Evolutionary conservation across 495 filamentous ascomycete species (phyloP), one percentile per base, ranked within the genome.

Genomic region (Echria macrotheca): DNA sequence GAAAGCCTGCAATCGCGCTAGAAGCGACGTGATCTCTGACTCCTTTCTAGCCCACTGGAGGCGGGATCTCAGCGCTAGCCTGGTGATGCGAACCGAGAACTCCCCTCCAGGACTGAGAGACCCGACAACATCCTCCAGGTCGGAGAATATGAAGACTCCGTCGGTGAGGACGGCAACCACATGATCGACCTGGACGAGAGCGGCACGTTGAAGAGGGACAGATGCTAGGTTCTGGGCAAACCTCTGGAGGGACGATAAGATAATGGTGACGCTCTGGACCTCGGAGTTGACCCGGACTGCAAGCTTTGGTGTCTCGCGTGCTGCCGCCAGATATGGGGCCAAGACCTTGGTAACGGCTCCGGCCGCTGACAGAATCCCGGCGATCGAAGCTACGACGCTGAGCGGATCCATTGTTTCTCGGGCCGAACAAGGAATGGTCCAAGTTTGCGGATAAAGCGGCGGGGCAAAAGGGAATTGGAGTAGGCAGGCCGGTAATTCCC

Each of bases 131-230:
- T 26, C 49, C 37, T 63, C 57, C 1, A 60, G 52, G 33, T 58
- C 57, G 19, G 57, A 59, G 44, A 60, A 63, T 4, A 60, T n/a
- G 3, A 60, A 22, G 17, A 63, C 57, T 8, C 60, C 60, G 24
- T 54, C 19, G n/a, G 54, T 56, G 17, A 63, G 32, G 12, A 60
- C 48, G 5, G 49, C 54, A 3, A 60, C 26, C 12, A 63, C 22
- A 5, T 60, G 54, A 25, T 60, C 57, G 37, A 63, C 37, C 33
- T 50, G 37, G 10, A 57, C 31, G 1, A 63, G 45, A 4, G 19
- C 23, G 33, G 55, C 36, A 12, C 22, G 26, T 31, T 47, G 40
- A 29, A 14, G 4, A 10, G 37, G n/a, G 23, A 55, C 25, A 19
- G 44, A 41, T 18, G 44, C 44, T 12, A 58, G 8, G 37, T 54